Evolutionary conservation across 805 yeast species (phyloP).

Genomic region (Sugiyamaella boreocaroliniensis): DNA sequence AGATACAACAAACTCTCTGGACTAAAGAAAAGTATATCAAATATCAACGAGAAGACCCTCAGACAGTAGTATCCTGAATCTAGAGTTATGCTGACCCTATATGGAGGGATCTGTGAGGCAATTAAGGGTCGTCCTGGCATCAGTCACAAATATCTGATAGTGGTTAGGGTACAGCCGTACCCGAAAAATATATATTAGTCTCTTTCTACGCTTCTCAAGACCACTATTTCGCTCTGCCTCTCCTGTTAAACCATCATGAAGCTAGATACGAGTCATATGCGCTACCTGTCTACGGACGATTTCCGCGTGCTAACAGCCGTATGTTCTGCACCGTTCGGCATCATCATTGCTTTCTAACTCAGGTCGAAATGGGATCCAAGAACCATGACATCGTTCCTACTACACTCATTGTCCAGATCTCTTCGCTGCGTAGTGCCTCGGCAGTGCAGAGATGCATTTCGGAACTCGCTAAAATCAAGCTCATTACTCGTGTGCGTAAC

Average conservation of each 20-base stretch:
- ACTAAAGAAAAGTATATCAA: too few species aligned
- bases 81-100: too few species aligned
- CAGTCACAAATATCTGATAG: background rate
- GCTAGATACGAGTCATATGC: conserved; percentile 86
- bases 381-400: conserved; percentile 96
- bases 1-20: too few species aligned
- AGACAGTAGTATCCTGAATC: too few species aligned
- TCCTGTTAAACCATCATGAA: conserved; percentile 53
- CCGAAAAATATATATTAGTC: background rate
- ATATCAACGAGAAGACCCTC: too few species aligned
- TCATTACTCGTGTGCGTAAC: conserved; percentile 73
- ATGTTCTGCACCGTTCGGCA: conserved; percentile 2
- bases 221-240: background rate
- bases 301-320: conserved; percentile 83
- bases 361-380: conserved; percentile 71
- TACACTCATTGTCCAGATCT: conserved; percentile 67
- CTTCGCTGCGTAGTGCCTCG: conserved; percentile 68
- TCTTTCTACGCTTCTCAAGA: background rate
- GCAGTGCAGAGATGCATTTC: conserved; percentile 73
- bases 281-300: conserved; percentile 86
- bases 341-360: background rate
- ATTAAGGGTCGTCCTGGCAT: too few species aligned
- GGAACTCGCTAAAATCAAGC: conserved; percentile 78
- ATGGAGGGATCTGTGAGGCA: too few species aligned
- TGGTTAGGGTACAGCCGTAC: background rate